Evolutionary conservation across 2,329 filamentous ascomycete genomes (phyloP), one percentile per base, ranked within the genome.

Genomic region (Epichloe gansuensis): DNA sequence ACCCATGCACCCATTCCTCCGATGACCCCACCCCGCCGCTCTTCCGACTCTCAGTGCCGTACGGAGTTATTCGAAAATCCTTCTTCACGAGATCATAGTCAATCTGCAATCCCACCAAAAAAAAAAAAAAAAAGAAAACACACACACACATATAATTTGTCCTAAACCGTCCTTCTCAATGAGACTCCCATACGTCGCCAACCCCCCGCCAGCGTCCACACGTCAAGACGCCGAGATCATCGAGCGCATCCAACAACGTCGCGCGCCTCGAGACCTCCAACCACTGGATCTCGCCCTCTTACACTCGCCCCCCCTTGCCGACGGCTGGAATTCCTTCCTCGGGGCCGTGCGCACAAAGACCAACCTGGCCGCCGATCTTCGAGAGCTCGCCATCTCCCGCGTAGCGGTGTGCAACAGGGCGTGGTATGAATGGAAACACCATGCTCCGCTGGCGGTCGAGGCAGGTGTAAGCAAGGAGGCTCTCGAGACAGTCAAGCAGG

Each of bases 371-470:
- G 74, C 72, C 47, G 74, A 78, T 58, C 63, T 89, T 50, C 81
- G 86, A 58, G 88, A 95, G 71, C 73, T 90, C 17, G 84, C 86
- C 57, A 90, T 95, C 59, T 88, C 81, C 61, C 78, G 88, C 47
- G 85, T 94, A 13, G 89, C 89, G 12, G 82, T 85, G 15, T 77
- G 88, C 60, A 95, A 94, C 68, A 68, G 76, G 17, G 89, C 89
- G 2, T 88, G 85, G 81, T 94, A 89, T 67, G 89, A 95, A 66
- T 94, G 87, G 88, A 77, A 71, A 38, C 80, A 87, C 51, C 89
- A 95, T 64, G 82, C 82, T 15, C 87, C 87, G 1, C 73, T 91
- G 13, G 76, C 77, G 4, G 70, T 73, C 8, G 69, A 70, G 21
- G 82, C 75, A 0, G 82, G 82, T 5, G 74, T 87, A 5, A 67